Evolutionary conservation across 1,139 yeast genomes (phyloP).

Genomic region (Magnusiomyces magnusii): DNA sequence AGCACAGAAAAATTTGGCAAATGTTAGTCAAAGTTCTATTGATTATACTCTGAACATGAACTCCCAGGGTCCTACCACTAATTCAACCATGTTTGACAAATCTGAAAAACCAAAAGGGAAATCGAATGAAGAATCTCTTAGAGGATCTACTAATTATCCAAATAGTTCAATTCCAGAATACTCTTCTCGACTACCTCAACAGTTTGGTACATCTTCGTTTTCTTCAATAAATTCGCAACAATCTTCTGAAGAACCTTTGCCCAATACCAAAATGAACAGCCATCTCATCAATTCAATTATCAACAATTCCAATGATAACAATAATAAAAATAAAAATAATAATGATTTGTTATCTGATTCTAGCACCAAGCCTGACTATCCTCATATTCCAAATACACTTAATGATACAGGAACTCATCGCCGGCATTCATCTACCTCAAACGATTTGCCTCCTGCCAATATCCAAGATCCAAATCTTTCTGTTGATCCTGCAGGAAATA

Average conservation of each 20-base stretch:
- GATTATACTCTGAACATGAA: neutral
- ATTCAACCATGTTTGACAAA: no score
- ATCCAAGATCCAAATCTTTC: neutral
- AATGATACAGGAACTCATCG: neutral
- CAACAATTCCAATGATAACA: neutral
- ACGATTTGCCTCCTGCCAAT: neutral
- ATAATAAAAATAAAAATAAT: no score
- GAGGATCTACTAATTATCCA: neutral
- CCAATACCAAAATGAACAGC: neutral
- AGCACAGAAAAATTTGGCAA: neutral
- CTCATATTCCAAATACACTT: neutral
- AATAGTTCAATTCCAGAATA: neutral
- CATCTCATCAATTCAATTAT: neutral
- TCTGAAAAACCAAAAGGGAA: no score
- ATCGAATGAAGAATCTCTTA: no score
- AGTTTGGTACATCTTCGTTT: neutral
- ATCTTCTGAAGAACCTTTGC: neutral
- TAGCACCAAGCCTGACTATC: neutral
- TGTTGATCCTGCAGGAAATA: constrained; percentile 18
- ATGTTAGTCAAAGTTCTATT: neutral
- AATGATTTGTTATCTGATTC: neutral
- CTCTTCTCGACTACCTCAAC: neutral
- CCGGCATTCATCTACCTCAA: neutral
- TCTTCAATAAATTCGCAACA: neutral
- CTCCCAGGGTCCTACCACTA: neutral